A percentile compares a stretch with the other conserved stretches of the same genome.
phyloP scores from a whole-genome alignment of 2,329 filamentous ascomycete genomes.

The Diaporthe ilicicola region DNA sequence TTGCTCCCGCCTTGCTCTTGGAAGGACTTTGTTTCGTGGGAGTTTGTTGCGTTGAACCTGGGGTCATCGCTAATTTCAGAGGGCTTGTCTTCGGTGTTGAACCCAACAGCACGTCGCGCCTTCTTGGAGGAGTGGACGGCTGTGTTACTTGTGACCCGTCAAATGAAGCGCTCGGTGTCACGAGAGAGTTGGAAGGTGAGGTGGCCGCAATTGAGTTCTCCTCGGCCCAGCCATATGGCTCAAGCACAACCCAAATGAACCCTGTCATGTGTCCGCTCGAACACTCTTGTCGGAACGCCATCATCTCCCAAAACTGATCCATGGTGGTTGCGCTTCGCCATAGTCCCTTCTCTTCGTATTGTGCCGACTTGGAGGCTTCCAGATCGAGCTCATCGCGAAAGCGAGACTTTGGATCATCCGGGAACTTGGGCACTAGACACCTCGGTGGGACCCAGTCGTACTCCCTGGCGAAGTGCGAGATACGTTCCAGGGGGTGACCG shows the following conservation, averaged over 20 bases:
- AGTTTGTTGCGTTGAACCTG: constrained; percentile 45
- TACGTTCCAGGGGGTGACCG: constrained; percentile 72
- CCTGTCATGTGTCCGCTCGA: constrained; percentile 91
- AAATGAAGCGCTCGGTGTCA: constrained; percentile 43
- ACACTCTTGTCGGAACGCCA: constrained; percentile 96
- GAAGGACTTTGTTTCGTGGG: constrained; percentile 34
- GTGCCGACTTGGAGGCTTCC: constrained; percentile 69
- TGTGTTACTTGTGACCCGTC: constrained; percentile 33
- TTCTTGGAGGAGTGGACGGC: constrained; percentile 45
- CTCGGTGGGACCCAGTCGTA: constrained; percentile 74
- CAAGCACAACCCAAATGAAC: constrained; percentile 92
- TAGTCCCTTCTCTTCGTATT: constrained; percentile 65
- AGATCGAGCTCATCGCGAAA: constrained; percentile 91
- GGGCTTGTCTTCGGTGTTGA: constrained; percentile 39
- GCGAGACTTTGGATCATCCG: constrained; percentile 93
- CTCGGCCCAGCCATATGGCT: constrained; percentile 49
- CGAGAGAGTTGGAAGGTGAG: constrained; percentile 32
- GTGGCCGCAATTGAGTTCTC: constrained; percentile 33
- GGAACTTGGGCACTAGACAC: constrained; percentile 88
- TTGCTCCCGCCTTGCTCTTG: constrained; percentile 38
- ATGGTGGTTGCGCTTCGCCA: constrained; percentile 88
- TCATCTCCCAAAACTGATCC: constrained; percentile 98
- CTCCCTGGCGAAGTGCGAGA: constrained; percentile 69
- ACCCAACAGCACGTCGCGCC: constrained; percentile 33
- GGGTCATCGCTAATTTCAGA: constrained; percentile 37